Conservation (phyloP, 31 red algal species). For the Porphyra umbilicalis region DNA sequence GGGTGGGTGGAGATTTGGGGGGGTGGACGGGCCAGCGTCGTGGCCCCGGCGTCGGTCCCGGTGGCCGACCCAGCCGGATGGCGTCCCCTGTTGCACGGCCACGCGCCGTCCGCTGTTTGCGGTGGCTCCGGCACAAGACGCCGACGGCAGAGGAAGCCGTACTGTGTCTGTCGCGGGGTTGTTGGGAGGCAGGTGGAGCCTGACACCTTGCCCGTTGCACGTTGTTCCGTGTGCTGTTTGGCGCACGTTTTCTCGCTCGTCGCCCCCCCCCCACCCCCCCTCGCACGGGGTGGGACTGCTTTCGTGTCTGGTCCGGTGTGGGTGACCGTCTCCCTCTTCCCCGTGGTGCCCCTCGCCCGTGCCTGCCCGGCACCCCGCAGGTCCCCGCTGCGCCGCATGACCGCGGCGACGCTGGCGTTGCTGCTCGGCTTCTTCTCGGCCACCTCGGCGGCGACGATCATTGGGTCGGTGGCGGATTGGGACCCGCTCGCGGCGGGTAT, state of each 20-base stretch:
- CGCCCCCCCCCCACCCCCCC: too few species aligned
- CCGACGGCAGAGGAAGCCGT: too few species aligned
- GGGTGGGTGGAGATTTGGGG: background rate
- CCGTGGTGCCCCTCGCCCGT: background rate
- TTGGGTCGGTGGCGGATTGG: slow-evolving; percentile 90
- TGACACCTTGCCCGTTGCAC: background rate
- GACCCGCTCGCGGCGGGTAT: slow-evolving; percentile 65
- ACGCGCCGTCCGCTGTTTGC: background rate
- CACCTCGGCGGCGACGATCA: slow-evolving; percentile 76
- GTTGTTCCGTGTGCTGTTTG: background rate
- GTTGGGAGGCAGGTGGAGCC: background rate
- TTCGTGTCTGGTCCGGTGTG: too few species aligned
- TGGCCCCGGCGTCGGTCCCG: background rate
- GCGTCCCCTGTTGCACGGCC: background rate
- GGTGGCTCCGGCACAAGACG: too few species aligned
- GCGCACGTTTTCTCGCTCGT: background rate
- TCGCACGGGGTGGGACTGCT: too few species aligned
- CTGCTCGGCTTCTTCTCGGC: slow-evolving; percentile 83
- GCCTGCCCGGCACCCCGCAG: background rate
- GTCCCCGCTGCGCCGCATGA: slow-evolving; percentile 20
- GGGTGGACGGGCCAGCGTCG: too few species aligned
- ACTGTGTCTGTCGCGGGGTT: background rate
- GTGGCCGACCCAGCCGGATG: background rate
- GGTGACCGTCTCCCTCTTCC: too few species aligned
- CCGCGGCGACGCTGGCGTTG: slow-evolving; percentile 13